phyloP scores from a whole-genome alignment of 1,284 basidiomycete genomes.

The Ceratobasidium sp. region DNA sequence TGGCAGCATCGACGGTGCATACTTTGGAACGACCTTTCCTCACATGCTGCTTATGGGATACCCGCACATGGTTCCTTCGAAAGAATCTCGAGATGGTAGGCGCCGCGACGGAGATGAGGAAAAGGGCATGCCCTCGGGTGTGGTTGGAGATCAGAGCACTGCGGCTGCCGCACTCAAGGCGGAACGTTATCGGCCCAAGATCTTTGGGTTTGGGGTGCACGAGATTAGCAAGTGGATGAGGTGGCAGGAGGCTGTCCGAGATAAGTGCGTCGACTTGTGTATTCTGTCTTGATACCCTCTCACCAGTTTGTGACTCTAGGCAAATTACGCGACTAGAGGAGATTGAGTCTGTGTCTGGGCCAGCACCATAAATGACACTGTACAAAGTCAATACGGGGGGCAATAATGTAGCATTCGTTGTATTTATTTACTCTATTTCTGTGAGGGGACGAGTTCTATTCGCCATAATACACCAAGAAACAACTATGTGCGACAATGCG shows the following conservation, averaged over 20 bases:
- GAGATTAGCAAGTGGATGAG: conserved; percentile 91
- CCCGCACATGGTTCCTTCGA: conserved; percentile 87
- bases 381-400: neutral
- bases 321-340: conserved; percentile 48
- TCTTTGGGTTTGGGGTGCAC: conserved; percentile 94
- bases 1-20: conserved; percentile 95
- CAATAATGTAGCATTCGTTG: conserved; percentile 41
- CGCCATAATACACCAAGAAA: conserved; percentile 39
- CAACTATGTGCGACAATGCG: conserved; percentile 22
- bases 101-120: conserved; percentile 60
- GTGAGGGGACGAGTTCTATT: conserved; percentile 16
- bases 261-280: conserved; percentile 66
- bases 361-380: conserved; percentile 20
- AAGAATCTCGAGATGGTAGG: conserved; percentile 61
- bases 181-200: conserved; percentile 87
- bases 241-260: conserved; percentile 91
- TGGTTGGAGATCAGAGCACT: conserved; percentile 73
- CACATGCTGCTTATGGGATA: conserved; percentile 96
- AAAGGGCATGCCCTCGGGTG: conserved; percentile 58
- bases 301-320: conserved; percentile 29
- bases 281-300: neutral
- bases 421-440: conserved; percentile 43
- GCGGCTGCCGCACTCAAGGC: conserved; percentile 85
- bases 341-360: conserved; percentile 43
- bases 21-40: conserved; percentile 96